Base-by-base conservation (phyloP, 2,329 filamentous ascomycete genomes). In the Cyanodermella asteris region DNA sequence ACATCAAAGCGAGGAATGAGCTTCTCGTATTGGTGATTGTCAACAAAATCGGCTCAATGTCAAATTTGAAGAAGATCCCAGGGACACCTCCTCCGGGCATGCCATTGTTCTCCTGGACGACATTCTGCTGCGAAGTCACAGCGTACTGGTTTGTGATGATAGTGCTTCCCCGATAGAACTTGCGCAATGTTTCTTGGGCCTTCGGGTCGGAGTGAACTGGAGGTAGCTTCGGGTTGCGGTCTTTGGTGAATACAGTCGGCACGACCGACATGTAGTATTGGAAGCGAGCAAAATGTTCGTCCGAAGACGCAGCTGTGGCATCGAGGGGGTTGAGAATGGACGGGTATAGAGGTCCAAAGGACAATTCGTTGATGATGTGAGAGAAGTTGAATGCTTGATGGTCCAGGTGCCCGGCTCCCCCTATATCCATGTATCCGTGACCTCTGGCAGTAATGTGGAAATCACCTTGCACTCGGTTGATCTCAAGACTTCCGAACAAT, bases 101-200 rank as follows among this genome's bases (percentile, higher is more conserved):
- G n/a, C n/a, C n/a, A 30, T 56, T 53, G 37, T 59, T 68, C 40
- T 90, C 74, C 27, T 59, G 55, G 20, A 90, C 62, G 18, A 59
- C 53, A 39, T 71, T 66, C 38, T 64, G 73, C 55, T 94, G 82
- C 43, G 82, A 78, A 1, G 82, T 94, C 1, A 91, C 87, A 31
- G 84, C 87, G 55, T 97, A 97, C 50, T 97, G 87, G 57, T 97
- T 97, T 10, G 87, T 94, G 49, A 73, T 67, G 43, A 97, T 69
- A 27, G 69, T 72, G 40, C 64, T 63, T 16, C 50, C n/a, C n/a
- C n/a, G n/a, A n/a, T n/a, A n/a, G n/a, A n/a, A n/a, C n/a, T 46
- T 12, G 45, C 43, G 13, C 34, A 25, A 7, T 40, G 38, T 30
- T 46, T 49, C 28, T 41, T 39, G 11, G 49, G 43, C 27, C 38